Evolutionary conservation across 768 basidiomycete species (phyloP).

Genomic region (Phallus indusiatus): DNA sequence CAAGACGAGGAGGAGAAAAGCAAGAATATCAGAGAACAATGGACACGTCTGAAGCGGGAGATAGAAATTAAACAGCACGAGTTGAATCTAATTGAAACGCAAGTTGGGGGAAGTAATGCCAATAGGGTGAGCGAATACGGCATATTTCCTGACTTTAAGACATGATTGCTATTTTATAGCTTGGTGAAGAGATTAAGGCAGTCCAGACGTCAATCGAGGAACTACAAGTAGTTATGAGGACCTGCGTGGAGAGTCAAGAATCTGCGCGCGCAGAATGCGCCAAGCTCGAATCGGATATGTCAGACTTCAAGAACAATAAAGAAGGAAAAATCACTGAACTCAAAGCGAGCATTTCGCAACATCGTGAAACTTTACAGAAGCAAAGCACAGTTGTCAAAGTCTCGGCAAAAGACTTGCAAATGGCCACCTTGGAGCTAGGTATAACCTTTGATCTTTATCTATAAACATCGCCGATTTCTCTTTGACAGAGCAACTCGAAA

Average conservation of each 20-base stretch:
- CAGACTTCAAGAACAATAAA: slow-evolving; percentile 97
- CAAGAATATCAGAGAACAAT: slow-evolving; percentile 47
- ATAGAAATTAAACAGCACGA: slow-evolving; percentile 89
- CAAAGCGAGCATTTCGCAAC: slow-evolving; percentile 77
- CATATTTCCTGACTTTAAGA: background rate
- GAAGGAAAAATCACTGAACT: slow-evolving; percentile 93
- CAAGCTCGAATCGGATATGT: slow-evolving; percentile 93
- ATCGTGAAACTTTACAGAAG: slow-evolving; percentile 75
- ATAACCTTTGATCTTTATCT: slow-evolving; percentile 17
- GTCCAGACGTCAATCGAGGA: slow-evolving; percentile 54
- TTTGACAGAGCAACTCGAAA: slow-evolving; percentile 65
- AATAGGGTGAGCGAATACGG: slow-evolving; percentile 49
- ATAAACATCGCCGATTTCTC: background rate
- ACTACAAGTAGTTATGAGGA: slow-evolving; percentile 47
- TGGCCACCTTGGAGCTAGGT: slow-evolving; percentile 84
- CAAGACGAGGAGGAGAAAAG: slow-evolving; percentile 45
- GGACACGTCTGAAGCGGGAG: slow-evolving; percentile 52
- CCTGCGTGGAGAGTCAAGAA: slow-evolving; percentile 68
- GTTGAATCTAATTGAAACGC: slow-evolving; percentile 69
- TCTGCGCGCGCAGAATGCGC: slow-evolving; percentile 67
- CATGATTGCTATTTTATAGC: slow-evolving; percentile 32
- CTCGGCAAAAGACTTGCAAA: slow-evolving; percentile 84
- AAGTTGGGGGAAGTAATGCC: slow-evolving; percentile 83
- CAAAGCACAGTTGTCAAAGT: slow-evolving; percentile 75
- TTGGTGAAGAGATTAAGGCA: slow-evolving; percentile 69